Evolutionary conservation across 192 early-diverging fungal genomes (phyloP).

Genomic region (Backusella parvicylindrica): DNA sequence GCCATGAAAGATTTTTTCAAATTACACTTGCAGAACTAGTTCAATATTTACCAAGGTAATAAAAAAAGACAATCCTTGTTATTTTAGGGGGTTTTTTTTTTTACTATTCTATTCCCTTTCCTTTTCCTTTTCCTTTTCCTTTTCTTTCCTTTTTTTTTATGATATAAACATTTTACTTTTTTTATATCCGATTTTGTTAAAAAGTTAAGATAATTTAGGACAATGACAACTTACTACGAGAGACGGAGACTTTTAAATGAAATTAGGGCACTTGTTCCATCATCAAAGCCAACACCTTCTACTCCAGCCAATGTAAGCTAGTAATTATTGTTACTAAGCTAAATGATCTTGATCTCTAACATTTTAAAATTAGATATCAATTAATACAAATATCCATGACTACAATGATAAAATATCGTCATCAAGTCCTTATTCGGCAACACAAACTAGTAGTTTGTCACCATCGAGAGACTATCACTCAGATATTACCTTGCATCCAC

Average conservation of each 20-base stretch:
- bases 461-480: background rate
- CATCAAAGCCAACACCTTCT: background rate
- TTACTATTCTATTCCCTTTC: background rate
- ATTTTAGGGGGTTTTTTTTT: background rate
- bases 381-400: constrained; percentile 19
- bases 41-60: constrained; percentile 20
- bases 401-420: constrained; percentile 2
- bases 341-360: background rate
- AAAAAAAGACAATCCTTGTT: background rate
- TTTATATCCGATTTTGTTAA: constrained; percentile 3
- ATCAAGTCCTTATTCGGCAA: constrained; percentile 1
- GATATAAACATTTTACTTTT: background rate
- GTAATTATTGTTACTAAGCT: background rate
- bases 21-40: constrained; percentile 31
- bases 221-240: constrained; percentile 34
- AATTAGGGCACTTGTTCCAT: constrained; percentile 23
- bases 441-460: background rate
- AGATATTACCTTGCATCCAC: background rate
- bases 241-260: constrained; percentile 29
- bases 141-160: background rate
- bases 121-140: background rate
- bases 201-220: constrained; percentile 8
- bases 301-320: constrained; percentile 16
- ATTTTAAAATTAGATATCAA: constrained; percentile 13
- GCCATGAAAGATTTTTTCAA: constrained; percentile 26